These are phyloP conservation scores for California macrophylla DNA, from an alignment of 441 rosid genomes.

Conservation along the genomic window DNA sequence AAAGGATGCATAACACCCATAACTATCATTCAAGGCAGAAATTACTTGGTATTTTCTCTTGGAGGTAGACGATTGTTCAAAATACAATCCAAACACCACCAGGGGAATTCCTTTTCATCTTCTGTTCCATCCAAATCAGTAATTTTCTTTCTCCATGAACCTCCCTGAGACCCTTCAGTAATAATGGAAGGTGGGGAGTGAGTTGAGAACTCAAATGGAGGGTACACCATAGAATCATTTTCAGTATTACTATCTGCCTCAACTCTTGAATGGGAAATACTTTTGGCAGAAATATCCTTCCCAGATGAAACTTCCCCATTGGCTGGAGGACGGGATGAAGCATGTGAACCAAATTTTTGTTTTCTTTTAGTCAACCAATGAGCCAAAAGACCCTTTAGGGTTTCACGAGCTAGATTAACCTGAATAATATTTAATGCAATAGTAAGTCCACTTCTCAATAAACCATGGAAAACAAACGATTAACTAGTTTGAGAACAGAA, in stretches of 20 bases:
- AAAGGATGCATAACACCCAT: neutral
- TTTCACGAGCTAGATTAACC: conserved; percentile 96
- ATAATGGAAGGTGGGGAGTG: conserved; percentile 74
- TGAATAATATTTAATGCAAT: conserved; percentile 18
- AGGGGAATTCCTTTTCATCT: conserved; percentile 91
- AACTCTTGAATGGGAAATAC: conserved; percentile 44
- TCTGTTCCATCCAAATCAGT: conserved; percentile 89
- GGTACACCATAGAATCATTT: conserved; percentile 72
- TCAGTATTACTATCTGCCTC: conserved; percentile 65
- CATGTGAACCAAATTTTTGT: conserved; percentile 40
- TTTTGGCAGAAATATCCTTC: conserved; percentile 50
- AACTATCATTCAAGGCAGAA: conserved; percentile 1
- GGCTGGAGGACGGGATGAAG: conserved; percentile 39
- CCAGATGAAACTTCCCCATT: conserved; percentile 61
- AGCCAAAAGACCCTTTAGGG: conserved; percentile 82
- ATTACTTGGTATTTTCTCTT: conserved; percentile 88
- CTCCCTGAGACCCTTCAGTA: conserved; percentile 95
- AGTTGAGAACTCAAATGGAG: conserved; percentile 77
- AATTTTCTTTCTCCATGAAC: conserved; percentile 93
- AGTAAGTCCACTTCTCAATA: neutral
- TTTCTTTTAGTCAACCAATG: conserved; percentile 82
- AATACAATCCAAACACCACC: conserved; percentile 91
- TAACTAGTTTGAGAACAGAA: neutral
- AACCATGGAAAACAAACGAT: neutral
- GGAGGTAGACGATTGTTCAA: conserved; percentile 90